Percentiles rank a stretch among this genome's conserved stretches.
Conservation (phyloP, 176 grass and related monocot species). For the Otatea glauca region DNA sequence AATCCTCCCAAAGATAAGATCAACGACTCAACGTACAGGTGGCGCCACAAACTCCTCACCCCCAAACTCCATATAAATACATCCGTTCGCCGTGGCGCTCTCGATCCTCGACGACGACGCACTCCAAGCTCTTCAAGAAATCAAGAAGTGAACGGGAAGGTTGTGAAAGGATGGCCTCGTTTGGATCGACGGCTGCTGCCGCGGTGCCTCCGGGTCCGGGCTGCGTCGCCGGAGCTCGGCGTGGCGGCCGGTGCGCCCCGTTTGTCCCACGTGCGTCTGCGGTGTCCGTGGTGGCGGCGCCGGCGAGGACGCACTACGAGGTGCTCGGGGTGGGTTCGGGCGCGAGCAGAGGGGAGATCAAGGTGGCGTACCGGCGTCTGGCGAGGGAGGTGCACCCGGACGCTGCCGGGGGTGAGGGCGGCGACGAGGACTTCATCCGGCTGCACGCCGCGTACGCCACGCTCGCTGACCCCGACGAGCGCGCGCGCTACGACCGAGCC, state of each 20-base stretch:
- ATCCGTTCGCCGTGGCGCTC: neutral
- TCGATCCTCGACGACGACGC: neutral
- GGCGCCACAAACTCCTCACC: neutral
- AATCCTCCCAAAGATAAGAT: constrained; percentile 36
- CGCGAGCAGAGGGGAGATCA: constrained; percentile 65
- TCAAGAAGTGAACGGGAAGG: neutral
- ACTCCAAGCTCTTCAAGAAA: neutral
- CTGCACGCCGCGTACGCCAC: constrained; percentile 74
- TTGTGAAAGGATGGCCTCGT: neutral
- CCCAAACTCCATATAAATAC: constrained; percentile 20
- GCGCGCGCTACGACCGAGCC: constrained; percentile 67
- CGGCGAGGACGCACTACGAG: constrained; percentile 62
- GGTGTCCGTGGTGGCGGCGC: neutral
- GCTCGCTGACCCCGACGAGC: constrained; percentile 66
- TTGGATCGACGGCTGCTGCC: neutral
- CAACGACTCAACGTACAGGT: neutral
- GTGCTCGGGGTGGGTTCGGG: constrained; percentile 53
- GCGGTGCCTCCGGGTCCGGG: neutral
- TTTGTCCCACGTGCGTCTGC: neutral
- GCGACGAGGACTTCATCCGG: constrained; percentile 64
- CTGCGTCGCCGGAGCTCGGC: neutral
- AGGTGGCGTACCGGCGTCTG: constrained; percentile 69
- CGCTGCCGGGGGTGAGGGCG: neutral
- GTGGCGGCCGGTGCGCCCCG: neutral
- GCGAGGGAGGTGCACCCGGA: constrained; percentile 77